Percentiles rank a stretch among this genome's conserved stretches.
phyloP scores from a whole-genome alignment of 176 grass and related monocot genomes.

The Carex myosuroides region DNA sequence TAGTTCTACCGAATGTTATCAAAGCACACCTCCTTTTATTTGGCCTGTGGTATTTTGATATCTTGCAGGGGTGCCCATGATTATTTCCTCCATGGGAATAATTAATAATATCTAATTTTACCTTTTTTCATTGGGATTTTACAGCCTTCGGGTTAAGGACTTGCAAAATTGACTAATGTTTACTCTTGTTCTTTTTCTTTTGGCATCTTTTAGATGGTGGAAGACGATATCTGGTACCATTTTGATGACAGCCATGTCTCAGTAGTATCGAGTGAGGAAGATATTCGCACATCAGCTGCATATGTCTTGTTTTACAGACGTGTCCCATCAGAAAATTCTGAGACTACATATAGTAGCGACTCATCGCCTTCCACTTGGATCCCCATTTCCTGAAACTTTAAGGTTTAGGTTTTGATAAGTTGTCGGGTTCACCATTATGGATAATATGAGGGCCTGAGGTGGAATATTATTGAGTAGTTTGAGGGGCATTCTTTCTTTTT shows the following conservation, averaged over 20 bases:
- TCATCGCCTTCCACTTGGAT: conserved; percentile 13
- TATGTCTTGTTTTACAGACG: conserved; percentile 86
- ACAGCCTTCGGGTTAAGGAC: background rate
- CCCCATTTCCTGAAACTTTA: conserved; percentile 8
- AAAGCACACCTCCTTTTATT: background rate
- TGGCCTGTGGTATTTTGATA: background rate
- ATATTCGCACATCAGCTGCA: conserved; percentile 68
- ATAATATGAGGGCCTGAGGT: background rate
- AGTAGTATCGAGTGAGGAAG: conserved; percentile 50
- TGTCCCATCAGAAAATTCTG: conserved; percentile 22
- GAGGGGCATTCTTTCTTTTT: background rate
- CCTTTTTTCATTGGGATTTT: background rate
- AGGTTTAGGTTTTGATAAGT: background rate
- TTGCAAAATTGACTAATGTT: background rate
- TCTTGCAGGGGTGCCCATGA: background rate
- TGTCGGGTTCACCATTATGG: background rate
- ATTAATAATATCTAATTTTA: background rate
- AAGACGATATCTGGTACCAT: conserved; percentile 89
- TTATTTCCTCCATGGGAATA: background rate
- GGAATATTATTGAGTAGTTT: background rate
- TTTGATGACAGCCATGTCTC: conserved; percentile 98
- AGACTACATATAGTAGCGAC: conserved; percentile 28
- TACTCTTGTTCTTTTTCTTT: background rate
- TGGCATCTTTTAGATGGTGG: conserved; percentile 45
- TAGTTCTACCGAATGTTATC: background rate